These are phyloP conservation scores for Ganoderma resinaceum DNA, from an alignment of 1,284 basidiomycete species.

Conservation along the genomic window DNA sequence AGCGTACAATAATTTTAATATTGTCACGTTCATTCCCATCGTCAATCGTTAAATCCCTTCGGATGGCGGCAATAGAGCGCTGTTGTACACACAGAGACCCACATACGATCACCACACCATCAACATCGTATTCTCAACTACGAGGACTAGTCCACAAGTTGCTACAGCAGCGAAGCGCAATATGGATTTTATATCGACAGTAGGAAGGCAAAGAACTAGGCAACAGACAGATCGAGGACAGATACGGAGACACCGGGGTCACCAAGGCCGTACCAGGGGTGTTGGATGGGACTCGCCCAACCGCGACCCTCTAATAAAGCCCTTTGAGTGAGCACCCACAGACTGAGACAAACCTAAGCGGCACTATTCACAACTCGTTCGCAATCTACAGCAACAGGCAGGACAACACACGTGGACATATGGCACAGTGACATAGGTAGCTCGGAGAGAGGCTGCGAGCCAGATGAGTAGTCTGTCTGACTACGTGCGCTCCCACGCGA, in stretches of 20 bases:
- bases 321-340: neutral
- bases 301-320: conserved; percentile 4
- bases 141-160: conserved; percentile 1
- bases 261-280: conserved; percentile 1
- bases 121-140: conserved; percentile 1
- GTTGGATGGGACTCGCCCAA: conserved; percentile 1
- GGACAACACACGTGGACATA: neutral
- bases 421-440: neutral
- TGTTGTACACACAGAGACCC: neutral
- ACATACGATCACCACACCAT: conserved; percentile 3
- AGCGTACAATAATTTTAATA: conserved; percentile 28
- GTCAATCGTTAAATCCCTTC: neutral
- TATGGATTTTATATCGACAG: conserved; percentile 15
- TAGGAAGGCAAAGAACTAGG: conserved; percentile 7
- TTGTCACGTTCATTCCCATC: conserved; percentile 10
- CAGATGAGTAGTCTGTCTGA: too few species aligned
- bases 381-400: neutral
- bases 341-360: neutral
- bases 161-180: neutral
- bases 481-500: conserved; percentile 3
- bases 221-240: neutral
- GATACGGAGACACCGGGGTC: neutral
- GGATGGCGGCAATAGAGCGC: neutral
- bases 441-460: conserved; percentile 5
- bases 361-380: neutral